Conservation (phyloP, 176 grass and related monocot genomes). For the Cenchrus americanus region DNA sequence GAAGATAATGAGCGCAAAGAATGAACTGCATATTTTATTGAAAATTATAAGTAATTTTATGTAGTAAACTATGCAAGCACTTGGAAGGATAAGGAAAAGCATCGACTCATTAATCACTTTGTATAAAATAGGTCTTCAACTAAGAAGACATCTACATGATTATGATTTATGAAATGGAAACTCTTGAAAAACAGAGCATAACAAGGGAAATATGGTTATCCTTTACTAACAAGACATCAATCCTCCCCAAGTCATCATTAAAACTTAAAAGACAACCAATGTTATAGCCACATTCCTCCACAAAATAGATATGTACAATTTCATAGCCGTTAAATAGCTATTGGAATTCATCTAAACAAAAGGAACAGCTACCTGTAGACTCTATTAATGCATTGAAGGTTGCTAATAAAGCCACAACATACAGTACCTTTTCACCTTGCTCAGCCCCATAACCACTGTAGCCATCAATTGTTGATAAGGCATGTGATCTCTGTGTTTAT, state of each 20-base stretch:
- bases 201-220: neutral
- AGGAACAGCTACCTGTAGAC: neutral
- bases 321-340: neutral
- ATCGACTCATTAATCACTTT: neutral
- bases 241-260: neutral
- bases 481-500: slow-evolving; percentile 64
- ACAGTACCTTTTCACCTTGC: slow-evolving; percentile 93
- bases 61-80: neutral
- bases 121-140: neutral
- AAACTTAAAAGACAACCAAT: neutral
- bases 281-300: neutral
- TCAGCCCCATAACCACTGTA: slow-evolving; percentile 99
- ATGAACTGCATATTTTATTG: neutral
- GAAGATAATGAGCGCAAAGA: slow-evolving; percentile 10
- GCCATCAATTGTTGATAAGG: slow-evolving; percentile 76
- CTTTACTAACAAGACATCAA: neutral
- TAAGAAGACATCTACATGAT: neutral
- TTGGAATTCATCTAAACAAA: neutral
- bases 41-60: neutral
- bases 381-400: neutral
- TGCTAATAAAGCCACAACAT: neutral
- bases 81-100: neutral
- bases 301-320: neutral
- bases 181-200: neutral
- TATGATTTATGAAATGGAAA: slow-evolving; percentile 26